Conservation (phyloP, 2,329 filamentous ascomycete species). For the Fusarium sublunatum region DNA sequence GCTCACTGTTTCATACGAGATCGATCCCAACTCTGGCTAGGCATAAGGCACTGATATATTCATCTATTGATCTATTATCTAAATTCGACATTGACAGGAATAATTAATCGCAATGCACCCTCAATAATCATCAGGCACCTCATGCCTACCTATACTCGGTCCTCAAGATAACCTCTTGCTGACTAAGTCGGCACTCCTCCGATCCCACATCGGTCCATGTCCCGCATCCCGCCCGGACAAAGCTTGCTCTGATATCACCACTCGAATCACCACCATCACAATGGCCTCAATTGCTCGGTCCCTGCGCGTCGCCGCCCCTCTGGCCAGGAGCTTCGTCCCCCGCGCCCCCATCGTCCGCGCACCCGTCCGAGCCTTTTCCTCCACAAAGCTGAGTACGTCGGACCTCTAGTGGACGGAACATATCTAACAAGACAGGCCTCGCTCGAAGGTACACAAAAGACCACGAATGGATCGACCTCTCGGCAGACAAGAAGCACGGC, state of each 20-base stretch:
- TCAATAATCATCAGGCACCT: background rate
- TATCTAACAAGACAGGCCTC: slow-evolving; percentile 57
- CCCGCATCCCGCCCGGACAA: slow-evolving; percentile 34
- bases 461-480: slow-evolving; percentile 97
- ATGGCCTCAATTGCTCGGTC: slow-evolving; percentile 73
- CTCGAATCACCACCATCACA: slow-evolving; percentile 42
- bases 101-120: too few species aligned
- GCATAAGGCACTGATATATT: background rate
- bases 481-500: slow-evolving; percentile 83
- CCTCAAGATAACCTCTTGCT: background rate
- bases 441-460: slow-evolving; percentile 93
- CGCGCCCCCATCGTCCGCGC: slow-evolving; percentile 55
- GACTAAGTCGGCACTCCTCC: slow-evolving; percentile 36
- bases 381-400: slow-evolving; percentile 52
- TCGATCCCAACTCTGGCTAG: background rate
- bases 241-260: slow-evolving; percentile 39
- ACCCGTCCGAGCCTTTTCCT: slow-evolving; percentile 57
- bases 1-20: slow-evolving; percentile 15
- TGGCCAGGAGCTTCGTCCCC: slow-evolving; percentile 54
- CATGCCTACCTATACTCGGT: background rate
- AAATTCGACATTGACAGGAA: too few species aligned
- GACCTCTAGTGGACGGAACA: background rate
- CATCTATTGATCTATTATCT: background rate
- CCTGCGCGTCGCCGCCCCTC: slow-evolving; percentile 62
- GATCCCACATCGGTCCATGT: slow-evolving; percentile 35